phyloP scores from a whole-genome alignment of 148 eudicot genomes.

The Fagopyrum tataricum region DNA sequence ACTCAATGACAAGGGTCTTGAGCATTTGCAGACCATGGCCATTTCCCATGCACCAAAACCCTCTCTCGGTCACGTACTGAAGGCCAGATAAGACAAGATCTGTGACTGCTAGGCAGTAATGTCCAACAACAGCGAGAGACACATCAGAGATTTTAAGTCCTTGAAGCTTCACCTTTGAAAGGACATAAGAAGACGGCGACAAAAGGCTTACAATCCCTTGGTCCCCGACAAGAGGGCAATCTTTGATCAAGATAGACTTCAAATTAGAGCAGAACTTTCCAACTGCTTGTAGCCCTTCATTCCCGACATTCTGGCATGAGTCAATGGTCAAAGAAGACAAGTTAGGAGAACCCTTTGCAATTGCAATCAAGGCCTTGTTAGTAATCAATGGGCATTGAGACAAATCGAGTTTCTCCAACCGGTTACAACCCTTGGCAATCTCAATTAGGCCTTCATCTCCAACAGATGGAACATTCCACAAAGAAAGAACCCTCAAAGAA shows the following conservation, averaged over 20 bases:
- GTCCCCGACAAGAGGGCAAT: conserved; percentile 75
- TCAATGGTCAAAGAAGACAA: conserved; percentile 44
- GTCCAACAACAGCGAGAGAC: conserved; percentile 83
- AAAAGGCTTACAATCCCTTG: conserved; percentile 70
- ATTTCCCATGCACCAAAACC: conserved; percentile 95
- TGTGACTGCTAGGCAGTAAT: conserved; percentile 55
- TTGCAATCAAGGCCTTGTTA: conserved; percentile 55
- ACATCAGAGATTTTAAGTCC: conserved; percentile 59
- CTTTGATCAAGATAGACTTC: conserved; percentile 45
- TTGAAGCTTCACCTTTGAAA: conserved; percentile 64
- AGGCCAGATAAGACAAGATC: conserved; percentile 56
- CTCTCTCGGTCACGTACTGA: conserved; percentile 67
- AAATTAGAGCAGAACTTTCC: conserved; percentile 53
- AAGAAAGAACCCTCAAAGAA: conserved; percentile 52
- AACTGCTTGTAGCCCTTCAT: conserved; percentile 53
- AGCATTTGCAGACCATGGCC: conserved; percentile 66
- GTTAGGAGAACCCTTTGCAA: conserved; percentile 55
- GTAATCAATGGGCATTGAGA: conserved; percentile 58
- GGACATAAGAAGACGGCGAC: conserved; percentile 32
- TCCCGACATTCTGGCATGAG: conserved; percentile 56
- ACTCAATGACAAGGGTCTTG: conserved; percentile 39
- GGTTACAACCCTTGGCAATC: conserved; percentile 59
- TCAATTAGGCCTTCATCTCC: conserved; percentile 75
- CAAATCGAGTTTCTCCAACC: conserved; percentile 66
- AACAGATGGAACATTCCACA: conserved; percentile 64